Evolutionary conservation across 2,329 filamentous ascomycete genomes (phyloP), one percentile per base, ranked within the genome.

Genomic region (Diaporthe citrichinensis): DNA sequence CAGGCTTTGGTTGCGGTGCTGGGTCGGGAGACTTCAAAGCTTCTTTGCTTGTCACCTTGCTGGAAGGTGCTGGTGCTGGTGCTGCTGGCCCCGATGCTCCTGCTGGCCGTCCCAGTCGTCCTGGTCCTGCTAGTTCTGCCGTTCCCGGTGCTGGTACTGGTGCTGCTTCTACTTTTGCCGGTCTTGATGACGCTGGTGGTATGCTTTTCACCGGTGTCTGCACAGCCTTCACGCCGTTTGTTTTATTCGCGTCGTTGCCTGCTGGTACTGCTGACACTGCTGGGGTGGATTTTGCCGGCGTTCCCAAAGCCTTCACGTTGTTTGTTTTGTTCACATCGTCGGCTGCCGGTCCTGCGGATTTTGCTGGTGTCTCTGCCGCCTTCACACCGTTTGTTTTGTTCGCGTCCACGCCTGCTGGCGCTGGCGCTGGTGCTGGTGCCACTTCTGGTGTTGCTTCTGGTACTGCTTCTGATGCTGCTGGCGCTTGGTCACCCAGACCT

Each of bases 401-500:
- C 17, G 28, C 59, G 3, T 44, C 25, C 15, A 14, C 25, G 39
- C 1, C 59, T n/a, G 9, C 41, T n/a, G 61, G 5, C 1, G 17
- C 25, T 46, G 14, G 9, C 28, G 25, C 25, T 17, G 58, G 36
- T 31, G 67, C 4, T 31, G 74, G 20, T 62, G 61, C 31, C 15
- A 14, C 12, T 58, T 31, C 31, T n/a, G 17, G 23, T 12, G 28
- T n/a, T n/a, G n/a, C n/a, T n/a, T n/a, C 55, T 3, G 28, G 15
- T 36, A 9, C 55, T 59, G 31, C 58, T 15, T n/a, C 71, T 46
- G 55, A 9, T n/a, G 74, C 25, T 72, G 73, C 57, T 59, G 71
- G 75, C 72, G n/a, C 57, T 68, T 58, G 12, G 34, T 25, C 58
- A 74, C 17, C 31, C 59, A 61, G 39, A 55, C 46, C 62, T 67